phyloP scores from a whole-genome alignment of 140 eudicot species.

The Stevia rebaudiana region DNA sequence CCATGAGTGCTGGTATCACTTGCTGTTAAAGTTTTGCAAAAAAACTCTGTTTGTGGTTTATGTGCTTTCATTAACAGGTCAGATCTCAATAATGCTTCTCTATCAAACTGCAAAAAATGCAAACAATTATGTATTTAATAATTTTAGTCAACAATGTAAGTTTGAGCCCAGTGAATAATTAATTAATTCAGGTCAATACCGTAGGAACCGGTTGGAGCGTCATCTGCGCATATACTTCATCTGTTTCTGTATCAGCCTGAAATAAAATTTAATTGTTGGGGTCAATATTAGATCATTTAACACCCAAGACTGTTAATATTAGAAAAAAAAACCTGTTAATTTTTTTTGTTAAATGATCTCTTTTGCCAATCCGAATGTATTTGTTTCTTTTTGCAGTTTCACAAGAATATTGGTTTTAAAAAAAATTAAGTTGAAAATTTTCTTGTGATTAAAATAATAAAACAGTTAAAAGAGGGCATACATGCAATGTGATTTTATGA shows the following conservation, averaged over 20 bases:
- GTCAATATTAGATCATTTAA: too few relatives aligned
- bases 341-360: too few relatives aligned
- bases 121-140: neutral
- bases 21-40: conserved; percentile 92
- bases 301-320: neutral
- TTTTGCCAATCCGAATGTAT: too few relatives aligned
- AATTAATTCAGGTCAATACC: conserved; percentile 32
- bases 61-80: conserved; percentile 68
- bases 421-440: neutral
- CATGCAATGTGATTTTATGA: conserved; percentile 81
- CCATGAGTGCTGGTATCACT: conserved; percentile 99
- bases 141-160: neutral
- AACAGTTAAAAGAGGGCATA: conserved; percentile 22
- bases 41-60: conserved; percentile 90
- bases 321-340: neutral
- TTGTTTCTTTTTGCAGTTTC: neutral
- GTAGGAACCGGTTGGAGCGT: conserved; percentile 93
- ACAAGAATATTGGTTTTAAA: neutral
- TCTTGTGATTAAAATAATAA: neutral
- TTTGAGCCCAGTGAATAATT: neutral
- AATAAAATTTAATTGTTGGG: neutral
- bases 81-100: conserved; percentile 83
- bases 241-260: conserved; percentile 98
- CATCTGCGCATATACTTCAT: conserved; percentile 98
- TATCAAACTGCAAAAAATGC: conserved; percentile 59